Percentiles rank a stretch among this genome's conserved stretches.
Conservation (phyloP, 2,329 filamentous ascomycete species). For the Ramichloridium luteum region DNA sequence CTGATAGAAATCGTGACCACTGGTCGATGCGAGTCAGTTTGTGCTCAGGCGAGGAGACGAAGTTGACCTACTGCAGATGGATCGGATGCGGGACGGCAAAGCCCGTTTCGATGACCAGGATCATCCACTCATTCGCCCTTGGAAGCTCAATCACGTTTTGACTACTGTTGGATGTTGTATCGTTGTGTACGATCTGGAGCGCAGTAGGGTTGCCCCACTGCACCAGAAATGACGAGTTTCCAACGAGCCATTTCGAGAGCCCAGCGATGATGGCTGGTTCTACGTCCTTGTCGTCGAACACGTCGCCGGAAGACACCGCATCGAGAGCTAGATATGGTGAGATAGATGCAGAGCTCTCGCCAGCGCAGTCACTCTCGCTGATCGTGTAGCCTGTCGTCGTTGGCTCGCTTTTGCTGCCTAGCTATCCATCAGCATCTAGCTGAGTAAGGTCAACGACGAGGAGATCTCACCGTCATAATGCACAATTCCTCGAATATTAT, state of each 20-base stretch:
- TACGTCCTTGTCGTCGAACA: conserved; percentile 13
- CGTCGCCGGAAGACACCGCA: conserved; percentile 9
- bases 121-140: conserved; percentile 24
- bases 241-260: conserved; percentile 26
- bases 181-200: conserved; percentile 23
- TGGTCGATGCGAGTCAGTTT: too few relatives aligned
- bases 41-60: too few relatives aligned
- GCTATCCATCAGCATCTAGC: too few relatives aligned
- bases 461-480: conserved; percentile 23
- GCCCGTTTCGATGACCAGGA: conserved; percentile 30
- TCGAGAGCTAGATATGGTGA: conserved; percentile 23
- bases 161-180: conserved; percentile 22
- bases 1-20: conserved; percentile 35
- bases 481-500: conserved; percentile 24
- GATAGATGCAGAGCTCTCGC: conserved; percentile 25
- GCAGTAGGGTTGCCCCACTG: conserved; percentile 31
- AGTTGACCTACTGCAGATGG: too few relatives aligned
- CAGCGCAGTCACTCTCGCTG: conserved; percentile 25
- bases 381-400: conserved; percentile 24
- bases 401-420: conserved; percentile 19
- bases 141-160: conserved; percentile 25
- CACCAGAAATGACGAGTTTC: conserved; percentile 28
- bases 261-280: conserved; percentile 19
- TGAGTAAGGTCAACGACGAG: too few relatives aligned
- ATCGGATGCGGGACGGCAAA: conserved; percentile 27